Base-by-base conservation (phyloP, 495 filamentous ascomycete species). In the Podospora didyma region DNA sequence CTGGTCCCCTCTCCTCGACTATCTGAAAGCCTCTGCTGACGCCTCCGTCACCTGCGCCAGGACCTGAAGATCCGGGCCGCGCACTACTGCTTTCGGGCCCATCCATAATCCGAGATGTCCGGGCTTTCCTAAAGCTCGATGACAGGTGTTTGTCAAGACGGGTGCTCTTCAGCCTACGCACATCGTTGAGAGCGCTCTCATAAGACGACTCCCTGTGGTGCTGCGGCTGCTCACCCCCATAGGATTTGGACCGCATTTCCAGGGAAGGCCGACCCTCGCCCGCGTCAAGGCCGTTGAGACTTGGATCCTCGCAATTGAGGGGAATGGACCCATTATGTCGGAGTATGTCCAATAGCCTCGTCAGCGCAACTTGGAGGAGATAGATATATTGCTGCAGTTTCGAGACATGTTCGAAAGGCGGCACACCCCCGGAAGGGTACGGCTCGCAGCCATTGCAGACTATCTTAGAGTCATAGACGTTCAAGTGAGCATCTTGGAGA, bases 311-410 rank as follows among this genome's bases (percentile, higher is more conserved):
- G 46, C 87, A 86, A 31, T 86, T 84, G 48, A 83, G 83, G 35
- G 89, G 86, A 48, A 98, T 71, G 19, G 89, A 87, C 49, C 91
- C 92, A 57, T 83, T 92, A 51, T 79, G 85, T 54, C 90, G 85
- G 45, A 99, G 82, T 19, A 92, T 95, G 17, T 91, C 86, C 37
- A 99, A 78, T 34, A 99, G 79, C 52, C 95, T 81, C 7, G 95
- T 95, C 48, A 97, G 84, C 39, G 95, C 94, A 24, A 97, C 92
- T 65, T 87, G 83, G 31, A 99, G 75, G 42, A 99, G 76, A 70
- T 95, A 97, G 12, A 97, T 85, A 63, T 96, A 99, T 71, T 97
- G 94, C 67, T 90, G 86, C 51, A 99, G 77, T 66, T 93, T 88
- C 12, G 90, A 85, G 22, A 96, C 82, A 34, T 79, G 81, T 42